Evolutionary conservation across 768 basidiomycete species (phyloP).

Genomic region (Tulasnella calospora): DNA sequence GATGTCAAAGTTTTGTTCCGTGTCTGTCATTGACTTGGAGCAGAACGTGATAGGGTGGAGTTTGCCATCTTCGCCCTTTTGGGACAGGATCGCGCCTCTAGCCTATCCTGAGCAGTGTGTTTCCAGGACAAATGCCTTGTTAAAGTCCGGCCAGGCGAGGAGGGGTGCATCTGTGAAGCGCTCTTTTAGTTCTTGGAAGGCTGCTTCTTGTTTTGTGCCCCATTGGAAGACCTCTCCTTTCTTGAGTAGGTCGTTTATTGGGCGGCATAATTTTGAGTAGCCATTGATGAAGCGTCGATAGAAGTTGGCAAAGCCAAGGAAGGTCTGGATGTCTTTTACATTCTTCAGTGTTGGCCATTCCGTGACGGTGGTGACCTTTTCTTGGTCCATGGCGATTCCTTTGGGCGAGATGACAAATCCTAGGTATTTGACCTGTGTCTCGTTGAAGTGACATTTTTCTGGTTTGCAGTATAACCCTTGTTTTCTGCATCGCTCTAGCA

Average conservation of each 20-base stretch:
- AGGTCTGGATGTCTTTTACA: conserved; percentile 31
- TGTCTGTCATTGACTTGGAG: not conserved
- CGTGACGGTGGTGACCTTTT: conserved; percentile 31
- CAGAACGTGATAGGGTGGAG: not conserved
- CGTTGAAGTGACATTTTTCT: conserved; percentile 2
- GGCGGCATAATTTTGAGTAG: conserved; percentile 18
- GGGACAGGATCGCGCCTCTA: conserved; percentile 14
- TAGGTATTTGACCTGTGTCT: conserved; percentile 1
- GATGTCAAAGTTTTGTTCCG: not conserved
- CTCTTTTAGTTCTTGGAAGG: not conserved
- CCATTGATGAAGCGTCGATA: conserved; percentile 33
- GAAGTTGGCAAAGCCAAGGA: conserved; percentile 36
- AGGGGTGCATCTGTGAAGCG: not conserved
- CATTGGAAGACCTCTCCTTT: not conserved
- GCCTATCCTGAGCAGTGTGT: not conserved
- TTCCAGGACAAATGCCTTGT: not conserved
- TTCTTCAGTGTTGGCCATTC: conserved; percentile 32
- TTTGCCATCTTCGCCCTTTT: not conserved
- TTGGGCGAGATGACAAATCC: not conserved
- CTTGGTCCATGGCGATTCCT: conserved; percentile 30
- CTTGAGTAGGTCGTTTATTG: not conserved
- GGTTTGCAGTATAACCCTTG: not conserved
- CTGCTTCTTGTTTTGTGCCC: not conserved
- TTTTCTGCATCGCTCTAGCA: conserved; percentile 12
- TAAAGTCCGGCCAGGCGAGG: not conserved